Evolutionary conservation across 768 basidiomycete species (phyloP), one percentile per base, ranked within the genome.

Genomic region (Serendipita vermifera): DNA sequence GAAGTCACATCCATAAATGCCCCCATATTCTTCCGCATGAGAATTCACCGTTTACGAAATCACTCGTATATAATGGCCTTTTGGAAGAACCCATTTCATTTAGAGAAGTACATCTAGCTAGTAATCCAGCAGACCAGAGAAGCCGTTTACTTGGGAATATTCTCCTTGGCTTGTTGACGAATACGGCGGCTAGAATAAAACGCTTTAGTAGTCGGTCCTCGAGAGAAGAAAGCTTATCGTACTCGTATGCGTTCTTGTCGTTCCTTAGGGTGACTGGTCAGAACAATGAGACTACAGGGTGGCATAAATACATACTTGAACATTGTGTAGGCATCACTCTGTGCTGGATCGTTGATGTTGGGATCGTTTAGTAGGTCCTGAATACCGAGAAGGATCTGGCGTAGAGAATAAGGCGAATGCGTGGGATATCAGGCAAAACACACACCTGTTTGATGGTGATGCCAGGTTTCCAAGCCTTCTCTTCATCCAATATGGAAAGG

Each of bases 391-490:
- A 96, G 72, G 62, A 99, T 93, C 96, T 99, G 64, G 39, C 22
- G 26, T 38, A 11, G 48, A 27, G 31, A 57, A 5, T 24, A 29
- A 31, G 20, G 36, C 15, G 48, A 22, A 22, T n/a, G 5, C 2
- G 51, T 33, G 14, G 31, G 9, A 14, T 5, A 9, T 31, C 31
- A 41, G 3, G 33, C 33, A 41, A 56, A 32, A 61, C 71, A 35
- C 70, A 57, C 24, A 87, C 94, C 78, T 98, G 96, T 69, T 98
- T 99, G 72, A 99, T 92, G 1, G 96, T 98, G 63, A 99, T 97
- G 5, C 92, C 88, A 24, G 96, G 92, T 67, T 97, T 97, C 96
- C 96, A 99, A 1, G 84, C 85, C 68, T 99, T 98, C 71, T 99
- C 96, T 67, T 99, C 96, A 65, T 98, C 94, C 55, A 99, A 72